Evolutionary conservation across 805 yeast genomes (phyloP), one percentile per base, ranked within the genome.

Genomic region (Candida arabinofermentans): DNA sequence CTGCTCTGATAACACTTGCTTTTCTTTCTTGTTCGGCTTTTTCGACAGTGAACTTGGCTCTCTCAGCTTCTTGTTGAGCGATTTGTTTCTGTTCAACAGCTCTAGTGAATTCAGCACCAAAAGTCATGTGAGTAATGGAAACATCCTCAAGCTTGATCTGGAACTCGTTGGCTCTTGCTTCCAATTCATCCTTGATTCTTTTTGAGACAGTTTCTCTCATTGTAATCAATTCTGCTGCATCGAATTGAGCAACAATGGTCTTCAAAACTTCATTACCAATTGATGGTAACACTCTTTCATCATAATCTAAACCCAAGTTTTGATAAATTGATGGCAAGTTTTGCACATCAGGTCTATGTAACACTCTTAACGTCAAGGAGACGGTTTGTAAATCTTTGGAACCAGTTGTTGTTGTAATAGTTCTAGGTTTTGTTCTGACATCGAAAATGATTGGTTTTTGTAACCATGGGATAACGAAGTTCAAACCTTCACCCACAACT

Each of bases 41-140:
- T 61, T 90, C 97, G 42, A 93, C 97, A 40, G 87, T 72, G 61
- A 79, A 93, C 59, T 84, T 85, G 44, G 98, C 96, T 53, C 99
- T 78, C 71, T 93, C 98, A 19, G 99, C 98, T 62, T 93, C 99
- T 69, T 93, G 99, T 70, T 93, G 99, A 24, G 99, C 99, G 67
- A 93, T 95, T 69, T 93, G 98, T 65, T 93, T 93, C 70, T 87
- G 96, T 70, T 93, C 99, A 46, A 93, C 99, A 26, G 99, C 98
- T 66, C 86, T 90, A 41, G 99, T 93, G 72, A 93, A 93, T 62
- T 93, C 99, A 50, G 75, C 77, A 40, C 99, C 98, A 64, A 93
- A 93, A 0, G 97, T 87, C 87, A 93, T 83, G 67, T 93, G 99
- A 13, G 99, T 93, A 53, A 93, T 93, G 21, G 96, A 86, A 40